Evolutionary conservation across 208 protist genomes (phyloP).

Genomic region (Blastocrithidia nonstop): DNA sequence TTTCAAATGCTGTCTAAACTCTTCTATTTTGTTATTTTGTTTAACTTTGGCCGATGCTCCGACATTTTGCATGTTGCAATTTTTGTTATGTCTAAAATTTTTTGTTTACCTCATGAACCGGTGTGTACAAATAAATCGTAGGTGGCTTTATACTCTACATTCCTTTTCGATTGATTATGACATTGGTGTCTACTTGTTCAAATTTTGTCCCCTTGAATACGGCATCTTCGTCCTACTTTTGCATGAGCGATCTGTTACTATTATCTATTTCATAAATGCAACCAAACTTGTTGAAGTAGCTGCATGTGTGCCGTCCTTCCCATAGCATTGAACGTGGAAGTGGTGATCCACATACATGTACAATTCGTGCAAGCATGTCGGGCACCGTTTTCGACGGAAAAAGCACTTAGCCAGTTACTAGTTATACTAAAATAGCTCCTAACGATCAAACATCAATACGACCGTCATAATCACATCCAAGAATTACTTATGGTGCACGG

Average conservation of each 20-base stretch:
- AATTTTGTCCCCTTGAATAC: neutral
- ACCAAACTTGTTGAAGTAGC: constrained; percentile 83
- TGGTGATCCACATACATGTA: constrained; percentile 74
- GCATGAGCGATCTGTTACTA: constrained; percentile 13
- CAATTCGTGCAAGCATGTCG: constrained; percentile 88
- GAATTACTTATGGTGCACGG: constrained; percentile 86
- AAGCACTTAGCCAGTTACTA: constrained; percentile 88
- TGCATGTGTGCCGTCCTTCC: constrained; percentile 73
- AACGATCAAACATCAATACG: constrained; percentile 94
- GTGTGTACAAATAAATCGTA: no score
- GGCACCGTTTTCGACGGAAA: constrained; percentile 89
- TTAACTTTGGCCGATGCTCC: no score
- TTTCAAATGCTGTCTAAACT: no score
- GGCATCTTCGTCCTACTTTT: constrained; percentile 6
- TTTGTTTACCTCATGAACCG: no score
- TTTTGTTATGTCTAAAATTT: no score
- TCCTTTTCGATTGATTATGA: no score
- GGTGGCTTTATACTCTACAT: no score
- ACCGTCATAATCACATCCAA: constrained; percentile 88
- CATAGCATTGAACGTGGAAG: constrained; percentile 76
- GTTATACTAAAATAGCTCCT: constrained; percentile 88
- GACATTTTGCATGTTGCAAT: no score
- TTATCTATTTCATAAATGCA: constrained; percentile 72
- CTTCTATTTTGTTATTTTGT: no score
- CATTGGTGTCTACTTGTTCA: neutral